Base-by-base conservation (phyloP, 805 yeast genomes). In the Yarrowia sp. region DNA sequence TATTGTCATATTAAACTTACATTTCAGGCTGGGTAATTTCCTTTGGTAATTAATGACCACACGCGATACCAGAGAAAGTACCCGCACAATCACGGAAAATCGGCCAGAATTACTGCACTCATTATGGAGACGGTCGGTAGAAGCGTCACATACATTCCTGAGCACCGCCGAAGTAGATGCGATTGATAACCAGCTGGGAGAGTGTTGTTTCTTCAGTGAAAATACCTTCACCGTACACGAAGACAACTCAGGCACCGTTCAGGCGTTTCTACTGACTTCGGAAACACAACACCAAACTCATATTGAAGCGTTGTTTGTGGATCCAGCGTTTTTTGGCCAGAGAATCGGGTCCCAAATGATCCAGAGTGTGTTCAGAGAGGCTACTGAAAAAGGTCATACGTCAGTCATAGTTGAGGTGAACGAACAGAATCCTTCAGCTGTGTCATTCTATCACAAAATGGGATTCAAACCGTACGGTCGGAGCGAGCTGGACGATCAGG, bases 401-500 rank as follows among this genome's bases (percentile, higher is more conserved):
- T 15, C 53, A 1, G 40, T 49, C 5, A 4, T 15, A 9, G 53
- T 49, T 14, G 53, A 49, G 4, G 53, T 49, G 14, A 49, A 49
- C 40, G 40, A 49, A n/a, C 53, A 49, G 40, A 49, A 49, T 14
- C 53, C 53, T 5, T 11, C 14, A 15, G 53, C 40, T 3, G 40
- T 16, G 9, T 7, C 10, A 8, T 49, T 49, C 7, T 49, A 49
- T 19, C 14, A 7, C 8, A 32, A 32, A 32, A 8, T 3, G 11
- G 53, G 53, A 1, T 49, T 49, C 14, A 32, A 14, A 32, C 38
- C 15, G 40, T 32, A 32, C 22, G 5, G 19, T n/a, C 16, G 53
- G 2, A 49, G 19, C 40, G 53, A 32, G 53, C 53, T 49, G 19
- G 53, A 49, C n/a, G 53, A 32, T 14, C 53, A 49, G 19, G 53